These are phyloP conservation scores for Penicillium chermesinum DNA, from an alignment of 495 filamentous ascomycete species.

Conservation along the genomic window DNA sequence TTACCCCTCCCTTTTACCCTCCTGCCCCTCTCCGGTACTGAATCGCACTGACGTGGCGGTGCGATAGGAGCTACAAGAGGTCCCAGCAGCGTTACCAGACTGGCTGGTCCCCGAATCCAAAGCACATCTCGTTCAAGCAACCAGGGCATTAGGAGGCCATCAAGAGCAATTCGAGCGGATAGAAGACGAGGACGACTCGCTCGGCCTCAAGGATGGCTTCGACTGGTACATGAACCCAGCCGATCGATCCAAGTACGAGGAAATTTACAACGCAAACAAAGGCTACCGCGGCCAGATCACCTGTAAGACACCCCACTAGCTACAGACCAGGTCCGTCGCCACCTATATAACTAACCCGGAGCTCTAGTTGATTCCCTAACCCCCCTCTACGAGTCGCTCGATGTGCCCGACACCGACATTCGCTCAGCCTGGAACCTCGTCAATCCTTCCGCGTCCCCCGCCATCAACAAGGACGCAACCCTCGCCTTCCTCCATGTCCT, in stretches of 20 bases:
- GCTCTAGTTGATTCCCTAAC: conserved; percentile 67
- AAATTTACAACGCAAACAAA: conserved; percentile 87
- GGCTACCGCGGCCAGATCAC: conserved; percentile 79
- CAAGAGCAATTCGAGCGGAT: conserved; percentile 77
- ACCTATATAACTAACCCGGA: neutral
- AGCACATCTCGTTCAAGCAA: conserved; percentile 89
- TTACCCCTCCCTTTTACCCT: neutral
- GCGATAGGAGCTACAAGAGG: conserved; percentile 74
- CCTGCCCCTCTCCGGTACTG: neutral
- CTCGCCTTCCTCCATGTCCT: conserved; percentile 95
- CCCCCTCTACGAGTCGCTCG: conserved; percentile 81
- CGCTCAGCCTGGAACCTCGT: conserved; percentile 94
- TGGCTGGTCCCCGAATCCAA: conserved; percentile 97
- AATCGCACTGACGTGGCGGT: neutral
- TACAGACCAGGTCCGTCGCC: no score
- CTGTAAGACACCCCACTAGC: no score
- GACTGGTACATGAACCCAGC: conserved; percentile 98
- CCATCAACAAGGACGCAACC: conserved; percentile 89
- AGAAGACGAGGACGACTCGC: conserved; percentile 67
- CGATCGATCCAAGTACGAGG: conserved; percentile 89
- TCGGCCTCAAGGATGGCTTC: conserved; percentile 88
- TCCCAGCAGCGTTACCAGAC: conserved; percentile 77
- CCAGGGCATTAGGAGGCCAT: conserved; percentile 68
- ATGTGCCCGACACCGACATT: conserved; percentile 93
- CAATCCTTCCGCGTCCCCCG: conserved; percentile 71